A percentile compares a stretch with the other conserved stretches of the same genome.
Conservation (phyloP, 1,139 yeast species). For the Pichia sp. region DNA sequence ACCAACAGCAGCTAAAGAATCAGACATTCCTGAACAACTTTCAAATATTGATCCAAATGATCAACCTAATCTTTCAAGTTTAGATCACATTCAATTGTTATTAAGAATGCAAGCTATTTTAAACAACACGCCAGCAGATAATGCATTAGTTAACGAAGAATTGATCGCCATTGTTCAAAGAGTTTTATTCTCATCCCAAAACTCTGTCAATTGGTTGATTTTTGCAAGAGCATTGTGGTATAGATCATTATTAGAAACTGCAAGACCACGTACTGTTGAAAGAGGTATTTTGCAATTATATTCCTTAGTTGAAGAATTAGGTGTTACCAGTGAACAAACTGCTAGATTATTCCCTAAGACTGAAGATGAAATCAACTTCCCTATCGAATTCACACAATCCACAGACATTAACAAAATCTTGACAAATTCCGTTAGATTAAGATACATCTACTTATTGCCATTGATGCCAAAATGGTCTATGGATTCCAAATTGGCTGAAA, state of each 20-base stretch:
- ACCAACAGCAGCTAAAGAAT: slow-evolving; percentile 60
- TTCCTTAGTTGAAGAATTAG: slow-evolving; percentile 86
- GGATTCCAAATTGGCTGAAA: slow-evolving; percentile 83
- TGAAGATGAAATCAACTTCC: slow-evolving; percentile 33
- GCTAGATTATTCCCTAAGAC: slow-evolving; percentile 56
- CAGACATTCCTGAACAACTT: slow-evolving; percentile 60
- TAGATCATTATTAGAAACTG: slow-evolving; percentile 79
- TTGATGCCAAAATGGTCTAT: slow-evolving; percentile 83
- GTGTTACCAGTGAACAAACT: slow-evolving; percentile 57
- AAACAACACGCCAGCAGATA: slow-evolving; percentile 71
- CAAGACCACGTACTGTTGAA: slow-evolving; percentile 82
- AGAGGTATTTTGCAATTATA: slow-evolving; percentile 95
- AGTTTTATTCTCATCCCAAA: slow-evolving; percentile 53
- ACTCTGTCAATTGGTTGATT: slow-evolving; percentile 68
- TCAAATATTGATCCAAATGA: slow-evolving; percentile 70
- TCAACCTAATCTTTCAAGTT: slow-evolving; percentile 70
- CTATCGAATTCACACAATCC: slow-evolving; percentile 25
- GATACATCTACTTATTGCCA: slow-evolving; percentile 73
- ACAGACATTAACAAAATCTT: slow-evolving; percentile 24
- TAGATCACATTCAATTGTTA: slow-evolving; percentile 72
- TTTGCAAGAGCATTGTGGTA: slow-evolving; percentile 89
- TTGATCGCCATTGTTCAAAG: slow-evolving; percentile 71
- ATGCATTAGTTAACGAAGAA: slow-evolving; percentile 78
- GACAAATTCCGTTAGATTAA: slow-evolving; percentile 53
- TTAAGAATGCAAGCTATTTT: slow-evolving; percentile 63